These are phyloP conservation scores for Lophium mytilinum DNA, from an alignment of 495 filamentous ascomycete species.

Conservation along the genomic window DNA sequence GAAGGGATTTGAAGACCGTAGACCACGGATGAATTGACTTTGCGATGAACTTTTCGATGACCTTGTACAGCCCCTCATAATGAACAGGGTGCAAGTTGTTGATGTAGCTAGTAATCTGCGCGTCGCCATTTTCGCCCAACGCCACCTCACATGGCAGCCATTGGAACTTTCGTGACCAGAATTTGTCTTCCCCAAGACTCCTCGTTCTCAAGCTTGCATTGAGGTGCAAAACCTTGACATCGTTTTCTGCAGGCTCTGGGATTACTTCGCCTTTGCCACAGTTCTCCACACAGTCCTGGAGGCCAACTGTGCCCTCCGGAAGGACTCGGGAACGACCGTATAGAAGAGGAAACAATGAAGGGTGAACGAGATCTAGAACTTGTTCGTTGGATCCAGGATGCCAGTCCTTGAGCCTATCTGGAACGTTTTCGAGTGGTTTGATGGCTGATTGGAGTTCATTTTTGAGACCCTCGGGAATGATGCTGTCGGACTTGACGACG, in stretches of 20 bases:
- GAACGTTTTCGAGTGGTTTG: not conserved
- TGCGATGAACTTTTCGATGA: constrained; percentile 40
- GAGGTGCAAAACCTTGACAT: not conserved
- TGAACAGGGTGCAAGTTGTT: constrained; percentile 41
- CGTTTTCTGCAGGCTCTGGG: constrained; percentile 22
- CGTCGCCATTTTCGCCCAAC: constrained; percentile 27
- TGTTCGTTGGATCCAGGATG: constrained; percentile 19
- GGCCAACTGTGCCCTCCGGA: constrained; percentile 19
- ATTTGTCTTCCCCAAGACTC: constrained; percentile 10
- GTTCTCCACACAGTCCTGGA: constrained; percentile 26
- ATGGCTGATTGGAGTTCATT: constrained; percentile 30
- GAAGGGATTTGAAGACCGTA: not conserved
- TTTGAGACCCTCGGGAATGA: constrained; percentile 24
- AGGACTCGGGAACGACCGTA: constrained; percentile 38
- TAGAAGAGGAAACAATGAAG: constrained; percentile 39
- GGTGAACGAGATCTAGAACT: constrained; percentile 35
- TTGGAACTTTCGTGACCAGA: constrained; percentile 40
- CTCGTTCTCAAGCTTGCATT: not conserved
- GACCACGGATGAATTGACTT: constrained; percentile 37
- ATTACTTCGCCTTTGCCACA: constrained; percentile 31
- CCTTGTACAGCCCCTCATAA: constrained; percentile 30
- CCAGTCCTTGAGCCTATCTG: constrained; percentile 23
- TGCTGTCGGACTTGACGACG: constrained; percentile 31
- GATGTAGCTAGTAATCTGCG: constrained; percentile 39
- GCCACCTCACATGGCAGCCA: constrained; percentile 35